A percentile compares a stretch with the other conserved stretches of the same genome.
These are phyloP conservation scores for sorghum (Sorghum bicolor) DNA, from an alignment of 176 grass and related monocot species.

Conservation along the genomic window DNA sequence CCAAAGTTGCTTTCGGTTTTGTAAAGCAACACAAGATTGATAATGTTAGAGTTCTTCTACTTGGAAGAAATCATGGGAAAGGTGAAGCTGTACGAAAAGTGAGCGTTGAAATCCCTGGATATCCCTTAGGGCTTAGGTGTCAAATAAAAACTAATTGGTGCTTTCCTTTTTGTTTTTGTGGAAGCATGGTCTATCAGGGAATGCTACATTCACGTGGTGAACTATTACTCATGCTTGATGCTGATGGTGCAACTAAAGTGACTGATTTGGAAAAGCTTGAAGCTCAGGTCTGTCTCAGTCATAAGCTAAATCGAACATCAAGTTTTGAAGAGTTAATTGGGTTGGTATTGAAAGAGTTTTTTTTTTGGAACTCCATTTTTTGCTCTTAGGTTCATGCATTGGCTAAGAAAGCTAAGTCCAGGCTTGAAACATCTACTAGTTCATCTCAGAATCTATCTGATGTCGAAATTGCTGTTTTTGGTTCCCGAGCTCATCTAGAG, in stretches of 20 bases:
- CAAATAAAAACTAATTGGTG: slow-evolving; percentile 34
- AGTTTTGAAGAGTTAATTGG: neutral
- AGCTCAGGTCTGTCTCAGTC: slow-evolving; percentile 65
- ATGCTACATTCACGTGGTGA: slow-evolving; percentile 96
- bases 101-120: slow-evolving; percentile 17
- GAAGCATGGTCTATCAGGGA: slow-evolving; percentile 71
- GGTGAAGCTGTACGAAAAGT: slow-evolving; percentile 99
- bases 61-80: slow-evolving; percentile 95
- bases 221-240: slow-evolving; percentile 95
- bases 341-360: neutral
- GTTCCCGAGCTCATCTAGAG: slow-evolving; percentile 93
- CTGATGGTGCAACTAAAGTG: slow-evolving; percentile 91
- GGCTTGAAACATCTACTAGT: slow-evolving; percentile 17
- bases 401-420: slow-evolving; percentile 43
- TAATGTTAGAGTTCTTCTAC: slow-evolving; percentile 89
- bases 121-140: neutral
- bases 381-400: slow-evolving; percentile 51
- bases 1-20: slow-evolving; percentile 79
- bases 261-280: slow-evolving; percentile 96
- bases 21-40: slow-evolving; percentile 71
- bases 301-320: slow-evolving; percentile 2
- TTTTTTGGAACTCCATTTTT: neutral
- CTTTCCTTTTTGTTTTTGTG: slow-evolving; percentile 41
- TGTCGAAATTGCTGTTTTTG: slow-evolving; percentile 82
- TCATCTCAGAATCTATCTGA: slow-evolving; percentile 53